Conservation (phyloP, 2,329 filamentous ascomycete species). For the Thielaviopsis populi region DNA sequence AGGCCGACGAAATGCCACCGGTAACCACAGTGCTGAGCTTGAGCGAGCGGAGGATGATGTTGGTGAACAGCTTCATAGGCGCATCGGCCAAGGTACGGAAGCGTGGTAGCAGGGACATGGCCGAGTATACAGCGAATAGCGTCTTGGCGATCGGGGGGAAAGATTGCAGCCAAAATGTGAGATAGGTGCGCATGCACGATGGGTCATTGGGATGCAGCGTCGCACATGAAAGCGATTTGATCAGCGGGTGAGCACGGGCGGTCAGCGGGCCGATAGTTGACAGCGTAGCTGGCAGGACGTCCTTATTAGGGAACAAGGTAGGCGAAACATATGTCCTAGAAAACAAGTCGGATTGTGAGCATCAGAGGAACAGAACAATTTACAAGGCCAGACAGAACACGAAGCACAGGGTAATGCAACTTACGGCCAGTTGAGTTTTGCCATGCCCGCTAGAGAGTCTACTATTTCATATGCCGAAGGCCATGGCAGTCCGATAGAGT, state of each 20-base stretch:
- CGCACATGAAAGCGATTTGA: conserved; percentile 74
- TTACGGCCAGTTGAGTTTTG: conserved; percentile 68
- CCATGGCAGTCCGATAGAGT: conserved; percentile 55
- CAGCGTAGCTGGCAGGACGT: conserved; percentile 51
- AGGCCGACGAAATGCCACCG: conserved; percentile 69
- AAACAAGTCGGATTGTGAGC: conserved; percentile 13
- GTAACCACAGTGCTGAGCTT: conserved; percentile 61
- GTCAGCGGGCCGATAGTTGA: conserved; percentile 59
- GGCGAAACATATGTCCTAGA: conserved; percentile 62
- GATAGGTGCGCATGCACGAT: conserved; percentile 72
- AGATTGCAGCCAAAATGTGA: conserved; percentile 73
- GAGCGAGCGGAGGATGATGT: conserved; percentile 48
- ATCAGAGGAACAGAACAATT: conserved; percentile 17
- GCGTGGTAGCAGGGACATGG: conserved; percentile 50
- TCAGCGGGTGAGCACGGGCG: conserved; percentile 71
- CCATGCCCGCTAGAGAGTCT: conserved; percentile 68
- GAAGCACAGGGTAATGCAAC: conserved; percentile 24
- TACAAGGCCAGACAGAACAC: neutral
- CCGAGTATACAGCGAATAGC: conserved; percentile 59
- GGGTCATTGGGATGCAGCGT: conserved; percentile 77
- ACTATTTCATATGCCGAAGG: conserved; percentile 61
- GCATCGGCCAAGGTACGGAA: conserved; percentile 53
- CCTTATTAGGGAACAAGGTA: conserved; percentile 64
- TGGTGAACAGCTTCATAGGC: conserved; percentile 51
- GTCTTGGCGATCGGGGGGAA: conserved; percentile 68